These are phyloP conservation scores for Taphrina populina DNA, from an alignment of 1,139 yeast species.

Conservation along the genomic window DNA sequence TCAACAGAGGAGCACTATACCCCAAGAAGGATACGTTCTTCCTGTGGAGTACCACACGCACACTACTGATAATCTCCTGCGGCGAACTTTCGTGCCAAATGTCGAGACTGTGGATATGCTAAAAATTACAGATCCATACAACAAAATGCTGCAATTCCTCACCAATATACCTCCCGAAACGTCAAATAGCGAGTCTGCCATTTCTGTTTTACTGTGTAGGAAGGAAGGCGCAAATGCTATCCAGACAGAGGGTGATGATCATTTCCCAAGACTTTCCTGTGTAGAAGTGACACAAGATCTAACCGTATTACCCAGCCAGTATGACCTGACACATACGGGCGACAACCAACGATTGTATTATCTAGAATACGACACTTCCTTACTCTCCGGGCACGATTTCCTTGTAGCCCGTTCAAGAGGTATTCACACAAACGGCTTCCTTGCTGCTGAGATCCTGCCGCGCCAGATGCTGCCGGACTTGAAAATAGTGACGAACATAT, in stretches of 20 bases:
- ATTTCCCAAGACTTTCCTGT: background rate
- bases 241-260: background rate
- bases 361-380: background rate
- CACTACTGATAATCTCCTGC: too few relatives aligned
- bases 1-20: background rate
- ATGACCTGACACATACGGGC: conserved; percentile 10
- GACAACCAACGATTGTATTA: conserved; percentile 1
- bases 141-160: background rate
- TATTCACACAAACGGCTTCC: background rate
- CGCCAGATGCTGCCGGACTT: conserved; percentile 39
- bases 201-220: background rate
- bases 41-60: conserved; percentile 31
- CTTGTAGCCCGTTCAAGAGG: background rate
- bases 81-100: background rate
- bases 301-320: conserved; percentile 2
- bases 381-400: background rate
- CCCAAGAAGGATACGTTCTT: conserved; percentile 23
- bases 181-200: background rate
- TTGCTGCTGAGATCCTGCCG: conserved; percentile 38
- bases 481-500: conserved; percentile 51
- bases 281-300: background rate
- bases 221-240: too few relatives aligned
- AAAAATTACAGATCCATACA: background rate
- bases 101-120: background rate
- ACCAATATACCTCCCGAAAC: background rate